Evolutionary conservation across 495 filamentous ascomycete species (phyloP), one percentile per base, ranked within the genome.

Genomic region (Astrothelium subdiscretum): DNA sequence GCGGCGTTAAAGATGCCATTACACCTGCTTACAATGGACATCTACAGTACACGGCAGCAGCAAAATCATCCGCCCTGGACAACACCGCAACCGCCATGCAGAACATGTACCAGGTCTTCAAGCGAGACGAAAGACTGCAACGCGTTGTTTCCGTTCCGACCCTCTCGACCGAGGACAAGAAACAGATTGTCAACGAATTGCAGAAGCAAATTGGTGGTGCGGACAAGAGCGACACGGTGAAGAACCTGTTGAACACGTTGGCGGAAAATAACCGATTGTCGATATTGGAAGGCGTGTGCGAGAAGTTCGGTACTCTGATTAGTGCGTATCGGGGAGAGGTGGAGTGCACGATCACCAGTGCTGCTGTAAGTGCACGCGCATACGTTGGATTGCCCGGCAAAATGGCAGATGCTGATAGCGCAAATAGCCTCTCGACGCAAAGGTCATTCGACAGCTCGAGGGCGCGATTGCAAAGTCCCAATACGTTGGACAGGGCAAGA

Each of bases 201-300:
- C 78, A 86, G 72, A 95, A 92, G 83, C 82, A 83, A 70, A 77
- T 83, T 62, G 88, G 85, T 59, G 75, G 78, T 64, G 74, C 80
- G 59, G 85, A 88, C 74, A 85, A 89, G 76, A 81, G 79, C 68
- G 86, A 90, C 69, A 88, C 90, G 65, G 79, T 97, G 74, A 92
- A 92, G 86, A 95, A 96, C 83, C 90, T 97, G 79, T 82, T 98
- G 65, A 73, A 78, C 51, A 87, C 91, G 52, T 80, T 98, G 38
- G 91, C 92, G 59, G 90, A 95, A 77, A 96, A 97, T 85, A 97
- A 98, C 83, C 85, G 94, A 59, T 80, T 98, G 65, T 86, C 87
- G 40, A 77, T 94, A 60, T 80, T 98, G 51, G 81, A 86, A 72
- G 83, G 83, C 67, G 87, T 97, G 64, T 87, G 84, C 74, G 85